Percentiles rank a stretch among this genome's conserved stretches.
Evolutionary conservation across 768 basidiomycete species (phyloP).

Genomic region (Leccinum uliginosum): DNA sequence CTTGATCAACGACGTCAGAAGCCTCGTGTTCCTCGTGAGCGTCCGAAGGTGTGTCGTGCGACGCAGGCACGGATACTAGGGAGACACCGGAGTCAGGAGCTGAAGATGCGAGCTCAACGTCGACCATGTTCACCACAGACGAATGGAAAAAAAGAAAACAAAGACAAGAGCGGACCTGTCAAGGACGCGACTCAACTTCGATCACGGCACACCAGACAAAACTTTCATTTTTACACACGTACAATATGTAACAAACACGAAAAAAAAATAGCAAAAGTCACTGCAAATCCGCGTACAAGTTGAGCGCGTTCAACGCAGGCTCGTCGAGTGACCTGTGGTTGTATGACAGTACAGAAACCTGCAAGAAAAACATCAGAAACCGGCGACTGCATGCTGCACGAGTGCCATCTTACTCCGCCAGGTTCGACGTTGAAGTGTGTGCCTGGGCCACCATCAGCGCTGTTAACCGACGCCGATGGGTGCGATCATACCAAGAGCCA

Average conservation of each 20-base stretch:
- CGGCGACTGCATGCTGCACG: neutral
- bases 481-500: slow-evolving; percentile 45
- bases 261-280: slow-evolving; percentile 14
- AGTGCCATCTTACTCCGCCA: slow-evolving; percentile 54
- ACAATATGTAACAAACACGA: slow-evolving; percentile 8
- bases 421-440: slow-evolving; percentile 84
- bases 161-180: slow-evolving; percentile 1
- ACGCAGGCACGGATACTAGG: slow-evolving; percentile 20
- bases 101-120: slow-evolving; percentile 25
- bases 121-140: slow-evolving; percentile 34
- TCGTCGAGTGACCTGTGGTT: slow-evolving; percentile 78
- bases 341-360: slow-evolving; percentile 81
- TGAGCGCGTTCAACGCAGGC: slow-evolving; percentile 71
- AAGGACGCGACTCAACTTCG: slow-evolving; percentile 12
- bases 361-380: slow-evolving; percentile 7
- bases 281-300: slow-evolving; percentile 50
- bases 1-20: slow-evolving; percentile 31
- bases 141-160: slow-evolving; percentile 12
- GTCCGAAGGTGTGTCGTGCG: slow-evolving; percentile 20
- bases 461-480: neutral
- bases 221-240: slow-evolving; percentile 14
- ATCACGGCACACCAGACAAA: slow-evolving; percentile 8
- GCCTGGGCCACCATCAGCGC: slow-evolving; percentile 36
- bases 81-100: slow-evolving; percentile 18
- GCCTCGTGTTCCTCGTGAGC: slow-evolving; percentile 38